These are phyloP conservation scores for Hypomyces rosellus DNA, from an alignment of 2,329 filamentous ascomycete genomes.

Conservation along the genomic window DNA sequence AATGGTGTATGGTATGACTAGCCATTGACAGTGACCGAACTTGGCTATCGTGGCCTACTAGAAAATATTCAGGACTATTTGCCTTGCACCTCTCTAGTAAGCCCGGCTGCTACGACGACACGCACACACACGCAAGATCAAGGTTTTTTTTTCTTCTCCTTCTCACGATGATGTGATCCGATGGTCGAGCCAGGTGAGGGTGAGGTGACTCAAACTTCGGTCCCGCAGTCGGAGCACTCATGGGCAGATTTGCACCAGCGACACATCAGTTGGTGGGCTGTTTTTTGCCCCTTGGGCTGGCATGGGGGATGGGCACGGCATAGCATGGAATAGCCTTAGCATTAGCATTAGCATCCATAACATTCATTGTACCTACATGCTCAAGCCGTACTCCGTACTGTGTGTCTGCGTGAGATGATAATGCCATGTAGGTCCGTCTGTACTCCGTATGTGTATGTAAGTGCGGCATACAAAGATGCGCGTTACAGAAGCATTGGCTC, in stretches of 20 bases:
- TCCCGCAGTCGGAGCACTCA: background rate
- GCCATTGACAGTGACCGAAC: background rate
- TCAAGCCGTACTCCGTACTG: no score
- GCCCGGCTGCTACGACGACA: no score
- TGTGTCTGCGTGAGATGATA: no score
- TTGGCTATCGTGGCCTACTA: conserved; percentile 1
- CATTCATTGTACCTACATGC: no score
- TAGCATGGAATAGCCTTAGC: background rate
- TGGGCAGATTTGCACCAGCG: conserved; percentile 9
- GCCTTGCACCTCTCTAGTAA: no score
- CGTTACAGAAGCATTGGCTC: no score
- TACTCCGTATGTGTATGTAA: no score
- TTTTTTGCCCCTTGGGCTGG: conserved; percentile 12
- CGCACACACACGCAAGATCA: no score
- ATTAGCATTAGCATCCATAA: background rate
- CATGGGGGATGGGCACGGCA: background rate
- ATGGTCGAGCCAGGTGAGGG: background rate
- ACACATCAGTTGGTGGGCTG: conserved; percentile 8
- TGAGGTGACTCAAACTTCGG: conserved; percentile 9
- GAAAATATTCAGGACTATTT: background rate
- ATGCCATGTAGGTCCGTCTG: background rate
- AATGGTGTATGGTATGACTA: no score
- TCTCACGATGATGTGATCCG: conserved; percentile 10
- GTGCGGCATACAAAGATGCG: no score
- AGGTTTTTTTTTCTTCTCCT: background rate